Evolutionary conservation across 306 rosid genomes (phyloP).

Genomic region (Dalbergia oliveri): DNA sequence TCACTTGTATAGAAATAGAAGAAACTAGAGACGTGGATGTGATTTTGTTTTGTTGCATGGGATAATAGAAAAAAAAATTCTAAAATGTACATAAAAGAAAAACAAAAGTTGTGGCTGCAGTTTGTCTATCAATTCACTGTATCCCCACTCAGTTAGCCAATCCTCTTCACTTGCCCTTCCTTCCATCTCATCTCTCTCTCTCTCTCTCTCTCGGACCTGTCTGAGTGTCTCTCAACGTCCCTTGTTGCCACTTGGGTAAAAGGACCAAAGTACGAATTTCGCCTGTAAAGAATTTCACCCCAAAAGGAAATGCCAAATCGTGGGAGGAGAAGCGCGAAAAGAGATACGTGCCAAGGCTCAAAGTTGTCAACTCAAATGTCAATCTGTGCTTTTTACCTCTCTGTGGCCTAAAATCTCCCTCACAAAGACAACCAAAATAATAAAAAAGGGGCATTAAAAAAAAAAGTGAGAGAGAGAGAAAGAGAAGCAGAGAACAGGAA

Average conservation of each 20-base stretch:
- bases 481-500: not conserved
- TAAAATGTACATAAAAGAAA: slow-evolving; percentile 24
- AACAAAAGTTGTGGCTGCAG: slow-evolving; percentile 72
- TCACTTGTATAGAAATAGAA: slow-evolving; percentile 57
- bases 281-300: slow-evolving; percentile 31
- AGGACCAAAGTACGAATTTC: slow-evolving; percentile 33
- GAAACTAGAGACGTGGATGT: slow-evolving; percentile 63
- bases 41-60: slow-evolving; percentile 53
- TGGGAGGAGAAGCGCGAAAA: slow-evolving; percentile 22
- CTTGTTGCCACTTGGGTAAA: slow-evolving; percentile 58
- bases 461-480: not conserved
- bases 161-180: slow-evolving; percentile 50
- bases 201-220: slow-evolving; percentile 36
- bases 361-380: slow-evolving; percentile 44
- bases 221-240: slow-evolving; percentile 22
- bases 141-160: slow-evolving; percentile 63
- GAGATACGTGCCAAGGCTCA: slow-evolving; percentile 44
- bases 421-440: slow-evolving; percentile 32
- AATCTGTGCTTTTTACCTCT: slow-evolving; percentile 42
- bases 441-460: not conserved
- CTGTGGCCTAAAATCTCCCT: slow-evolving; percentile 44
- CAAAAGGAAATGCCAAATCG: slow-evolving; percentile 41
- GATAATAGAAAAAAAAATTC: slow-evolving; percentile 52
- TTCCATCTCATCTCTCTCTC: slow-evolving; percentile 13
- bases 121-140: slow-evolving; percentile 66